Base-by-base conservation (phyloP, 169 alveolate genomes). In the Sarcocystis neurona region DNA sequence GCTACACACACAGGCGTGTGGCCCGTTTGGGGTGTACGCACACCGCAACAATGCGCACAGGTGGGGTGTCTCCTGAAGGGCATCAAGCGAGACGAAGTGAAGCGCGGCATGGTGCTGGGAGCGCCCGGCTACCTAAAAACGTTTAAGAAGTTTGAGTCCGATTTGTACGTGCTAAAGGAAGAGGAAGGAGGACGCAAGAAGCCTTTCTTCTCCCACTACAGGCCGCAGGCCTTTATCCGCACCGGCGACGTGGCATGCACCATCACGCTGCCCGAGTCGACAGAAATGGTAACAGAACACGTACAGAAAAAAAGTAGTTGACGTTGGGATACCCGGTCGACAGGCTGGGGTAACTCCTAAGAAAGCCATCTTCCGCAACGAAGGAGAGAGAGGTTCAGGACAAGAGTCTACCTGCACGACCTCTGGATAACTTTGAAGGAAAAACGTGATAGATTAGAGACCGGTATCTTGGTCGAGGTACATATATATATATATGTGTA, bases 121-220 rank as follows among this genome's bases (percentile, higher is more conserved):
- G 94, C 95, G 75, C 97, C 98, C 30, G 97, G 98, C 10, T 92
- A 94, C 48, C 85, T 95, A 68, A 93, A 93, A 53, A 92, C 96
- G 56, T 94, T 94, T 88, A 95, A 93, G 68, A 94, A 94, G 89
- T 96, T 98, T 87, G 96, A 96, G 77, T 53, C 85, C 8, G 97
- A 97, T 80, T 82, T 98, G 27, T 98, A 98, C 92, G 97, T 98
- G 63, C 94, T 98, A 77, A 97, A 95, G 63, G 96, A 96, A 48
- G 99, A 97, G 46, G 99, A 98, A 91, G 99, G 99, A 12, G 99
- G 99, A 23, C 91, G 99, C 72, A 96, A 96, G 91, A 97, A 97
- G 87, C 99, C 99, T 27, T 98, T 98, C 94, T 96, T 96, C 87
- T 92, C 98, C 72, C 96, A 98, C 85, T 98, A 97, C 93, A 92